A percentile compares a stretch with the other conserved stretches of the same genome.
Conservation (phyloP, 2,329 filamentous ascomycete species). For the Dothiorella sarmentorum region DNA sequence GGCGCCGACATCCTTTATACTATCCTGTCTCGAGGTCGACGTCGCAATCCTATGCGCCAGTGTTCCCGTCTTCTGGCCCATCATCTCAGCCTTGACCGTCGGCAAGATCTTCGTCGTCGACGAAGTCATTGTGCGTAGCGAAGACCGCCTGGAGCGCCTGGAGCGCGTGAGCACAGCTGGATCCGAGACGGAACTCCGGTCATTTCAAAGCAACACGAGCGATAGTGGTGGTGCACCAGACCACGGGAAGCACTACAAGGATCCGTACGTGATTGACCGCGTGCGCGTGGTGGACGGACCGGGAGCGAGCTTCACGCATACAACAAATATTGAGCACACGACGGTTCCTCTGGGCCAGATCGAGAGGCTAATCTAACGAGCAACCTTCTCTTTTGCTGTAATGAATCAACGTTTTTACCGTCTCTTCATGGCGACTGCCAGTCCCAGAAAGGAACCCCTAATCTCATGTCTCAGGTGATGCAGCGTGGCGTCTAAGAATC, state of each 20-base stretch:
- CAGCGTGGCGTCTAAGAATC: background rate
- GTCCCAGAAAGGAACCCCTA: no score
- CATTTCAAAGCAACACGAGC: background rate
- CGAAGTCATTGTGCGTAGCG: conserved; percentile 35
- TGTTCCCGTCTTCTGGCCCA: conserved; percentile 39
- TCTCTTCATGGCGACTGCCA: no score
- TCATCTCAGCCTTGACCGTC: conserved; percentile 29
- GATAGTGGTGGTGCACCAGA: background rate
- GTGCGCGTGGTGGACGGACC: background rate
- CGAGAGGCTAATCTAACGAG: background rate
- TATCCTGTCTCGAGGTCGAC: conserved; percentile 37
- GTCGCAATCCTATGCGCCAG: conserved; percentile 37
- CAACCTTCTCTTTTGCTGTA: background rate
- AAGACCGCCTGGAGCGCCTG: conserved; percentile 19
- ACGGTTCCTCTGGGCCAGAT: conserved; percentile 8
- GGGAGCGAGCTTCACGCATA: background rate
- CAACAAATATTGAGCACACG: conserved; percentile 1
- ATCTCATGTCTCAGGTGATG: background rate
- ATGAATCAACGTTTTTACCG: background rate
- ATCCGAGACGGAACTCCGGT: conserved; percentile 13
- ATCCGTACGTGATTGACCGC: conserved; percentile 5
- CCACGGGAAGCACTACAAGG: conserved; percentile 1
- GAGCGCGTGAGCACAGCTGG: background rate
- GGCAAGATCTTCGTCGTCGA: conserved; percentile 40
- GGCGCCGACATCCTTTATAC: conserved; percentile 29